Conservation (phyloP, 1,284 basidiomycete genomes). For the Singerocomus inundabilis region DNA sequence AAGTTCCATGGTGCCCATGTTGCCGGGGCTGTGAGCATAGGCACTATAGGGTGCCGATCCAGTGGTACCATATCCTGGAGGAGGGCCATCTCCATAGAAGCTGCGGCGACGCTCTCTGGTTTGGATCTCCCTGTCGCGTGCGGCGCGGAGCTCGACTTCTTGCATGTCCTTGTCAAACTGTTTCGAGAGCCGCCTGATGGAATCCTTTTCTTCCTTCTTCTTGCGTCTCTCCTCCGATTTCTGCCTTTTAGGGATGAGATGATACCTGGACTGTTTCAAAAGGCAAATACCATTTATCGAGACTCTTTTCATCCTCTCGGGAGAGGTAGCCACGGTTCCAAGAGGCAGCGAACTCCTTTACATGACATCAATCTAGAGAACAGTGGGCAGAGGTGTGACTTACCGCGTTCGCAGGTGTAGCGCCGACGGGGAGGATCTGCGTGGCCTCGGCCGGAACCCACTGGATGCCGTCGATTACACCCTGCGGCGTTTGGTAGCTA, state of each 20-base stretch:
- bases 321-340: slow-evolving; percentile 47
- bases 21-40: slow-evolving; percentile 28
- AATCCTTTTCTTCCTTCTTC: slow-evolving; percentile 56
- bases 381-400: slow-evolving; percentile 16
- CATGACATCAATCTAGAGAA: slow-evolving; percentile 4
- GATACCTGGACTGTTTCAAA: slow-evolving; percentile 1
- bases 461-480: slow-evolving; percentile 67
- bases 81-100: slow-evolving; percentile 33
- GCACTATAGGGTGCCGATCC: slow-evolving; percentile 23
- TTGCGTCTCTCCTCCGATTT: slow-evolving; percentile 56
- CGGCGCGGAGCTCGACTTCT: slow-evolving; percentile 52
- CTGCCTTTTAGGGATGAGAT: slow-evolving; percentile 42
- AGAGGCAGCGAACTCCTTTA: slow-evolving; percentile 57
- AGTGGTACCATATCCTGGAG: slow-evolving; percentile 22
- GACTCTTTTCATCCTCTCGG: slow-evolving; percentile 41
- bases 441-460: slow-evolving; percentile 73
- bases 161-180: slow-evolving; percentile 43
- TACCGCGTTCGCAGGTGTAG: slow-evolving; percentile 57
- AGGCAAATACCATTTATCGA: slow-evolving; percentile 49
- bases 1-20: slow-evolving; percentile 18
- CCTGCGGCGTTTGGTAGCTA: slow-evolving; percentile 70
- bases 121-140: slow-evolving; percentile 52
- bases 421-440: slow-evolving; percentile 53
- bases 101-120: slow-evolving; percentile 35
- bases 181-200: slow-evolving; percentile 50